Evolutionary conservation across 768 basidiomycete species (phyloP).

Genomic region (Leccinum arenicola): DNA sequence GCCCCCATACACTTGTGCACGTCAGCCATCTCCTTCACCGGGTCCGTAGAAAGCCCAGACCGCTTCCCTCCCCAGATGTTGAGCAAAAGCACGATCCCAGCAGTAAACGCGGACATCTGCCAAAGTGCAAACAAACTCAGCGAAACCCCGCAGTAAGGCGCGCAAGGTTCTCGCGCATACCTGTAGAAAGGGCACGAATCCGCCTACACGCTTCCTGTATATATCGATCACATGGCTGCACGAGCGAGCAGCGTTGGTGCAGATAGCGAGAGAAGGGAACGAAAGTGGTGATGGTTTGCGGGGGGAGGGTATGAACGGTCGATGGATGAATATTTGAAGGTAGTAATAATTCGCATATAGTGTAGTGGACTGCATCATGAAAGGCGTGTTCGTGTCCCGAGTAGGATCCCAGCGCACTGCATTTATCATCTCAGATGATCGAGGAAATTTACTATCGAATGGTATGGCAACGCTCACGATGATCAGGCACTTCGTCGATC

Average conservation of each 20-base stretch:
- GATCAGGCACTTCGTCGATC: constrained; percentile 64
- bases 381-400: constrained; percentile 31
- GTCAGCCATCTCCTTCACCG: constrained; percentile 46
- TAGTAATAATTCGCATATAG: constrained; percentile 55
- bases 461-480: constrained; percentile 22
- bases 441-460: not conserved
- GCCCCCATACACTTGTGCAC: constrained; percentile 48
- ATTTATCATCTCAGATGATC: constrained; percentile 6
- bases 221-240: constrained; percentile 69
- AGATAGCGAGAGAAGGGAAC: constrained; percentile 73
- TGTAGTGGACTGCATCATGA: constrained; percentile 48
- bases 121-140: not conserved
- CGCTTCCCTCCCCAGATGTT: constrained; percentile 54
- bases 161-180: constrained; percentile 15
- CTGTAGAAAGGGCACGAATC: constrained; percentile 26
- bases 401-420: constrained; percentile 46
- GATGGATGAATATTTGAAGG: constrained; percentile 68
- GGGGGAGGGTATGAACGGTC: constrained; percentile 73
- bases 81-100: constrained; percentile 52
- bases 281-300: constrained; percentile 45
- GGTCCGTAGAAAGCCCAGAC: constrained; percentile 39
- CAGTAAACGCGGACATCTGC: constrained; percentile 43
- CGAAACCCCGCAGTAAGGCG: not conserved
- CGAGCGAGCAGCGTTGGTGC: constrained; percentile 81
- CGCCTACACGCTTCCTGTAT: constrained; percentile 37